A percentile compares a stretch with the other conserved stretches of the same genome.
Evolutionary conservation across 2,329 filamentous ascomycete species (phyloP).

Genomic region (Didymosphaeria variabile): DNA sequence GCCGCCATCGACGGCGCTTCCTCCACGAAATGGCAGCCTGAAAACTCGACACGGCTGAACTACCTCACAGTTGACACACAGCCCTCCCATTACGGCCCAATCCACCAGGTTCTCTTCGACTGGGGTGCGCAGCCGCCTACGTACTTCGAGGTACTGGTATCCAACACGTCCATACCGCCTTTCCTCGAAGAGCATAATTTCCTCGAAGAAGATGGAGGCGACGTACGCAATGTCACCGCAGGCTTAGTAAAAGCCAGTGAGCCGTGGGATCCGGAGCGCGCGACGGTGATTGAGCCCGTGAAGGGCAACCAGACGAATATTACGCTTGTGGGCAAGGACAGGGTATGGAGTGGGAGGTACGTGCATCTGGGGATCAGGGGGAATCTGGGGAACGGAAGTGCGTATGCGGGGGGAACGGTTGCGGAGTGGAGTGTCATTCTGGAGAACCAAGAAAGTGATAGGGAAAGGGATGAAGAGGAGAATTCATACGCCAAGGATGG

Average conservation of each 20-base stretch:
- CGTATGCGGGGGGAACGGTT: conserved; percentile 59
- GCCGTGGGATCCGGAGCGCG: conserved; percentile 50
- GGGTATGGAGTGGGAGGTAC: conserved; percentile 56
- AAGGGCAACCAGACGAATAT: conserved; percentile 57
- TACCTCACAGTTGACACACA: conserved; percentile 64
- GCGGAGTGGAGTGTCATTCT: conserved; percentile 60
- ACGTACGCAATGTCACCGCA: conserved; percentile 27
- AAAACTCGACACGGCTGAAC: conserved; percentile 58
- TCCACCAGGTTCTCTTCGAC: conserved; percentile 65
- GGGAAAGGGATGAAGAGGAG: background rate
- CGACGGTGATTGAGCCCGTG: conserved; percentile 51
- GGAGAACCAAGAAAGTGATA: conserved; percentile 13
- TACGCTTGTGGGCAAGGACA: conserved; percentile 40
- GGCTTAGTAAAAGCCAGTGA: conserved; percentile 51
- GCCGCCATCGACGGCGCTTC: conserved; percentile 72
- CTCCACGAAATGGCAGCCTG: conserved; percentile 73
- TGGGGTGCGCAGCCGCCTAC: conserved; percentile 67
- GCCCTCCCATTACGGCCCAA: conserved; percentile 47
- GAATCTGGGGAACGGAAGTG: conserved; percentile 50
- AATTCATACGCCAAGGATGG: too few species aligned
- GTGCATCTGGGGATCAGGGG: conserved; percentile 60
- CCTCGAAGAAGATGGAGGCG: background rate
- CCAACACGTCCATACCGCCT: conserved; percentile 55
- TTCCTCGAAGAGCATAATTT: conserved; percentile 19
- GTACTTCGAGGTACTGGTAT: conserved; percentile 64